Evolutionary conservation across 306 rosid species (phyloP), one percentile per base, ranked within the genome.

Genomic region (Adenanthera pavonina): DNA sequence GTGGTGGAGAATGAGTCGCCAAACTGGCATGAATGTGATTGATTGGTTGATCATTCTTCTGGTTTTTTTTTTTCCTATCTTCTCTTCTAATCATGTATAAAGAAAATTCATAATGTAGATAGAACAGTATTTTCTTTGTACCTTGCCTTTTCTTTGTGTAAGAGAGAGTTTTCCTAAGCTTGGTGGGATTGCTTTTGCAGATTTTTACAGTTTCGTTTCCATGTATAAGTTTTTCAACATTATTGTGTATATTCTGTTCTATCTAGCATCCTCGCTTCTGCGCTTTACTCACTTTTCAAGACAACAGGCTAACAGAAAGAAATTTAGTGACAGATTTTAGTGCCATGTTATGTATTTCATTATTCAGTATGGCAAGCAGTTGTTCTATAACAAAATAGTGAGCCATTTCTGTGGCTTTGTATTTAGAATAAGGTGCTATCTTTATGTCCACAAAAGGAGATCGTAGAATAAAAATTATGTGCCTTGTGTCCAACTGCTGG

Each of bases 11-110:
- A 81, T 77, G 61, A 48, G 70, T 80, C 60, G 76, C n/a, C 38
- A 49, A 54, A 56, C 74, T 71, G 60, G 78, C 68, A 62, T 53
- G 84, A 66, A 84, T 81, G 86, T 81, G 87, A 84, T 84, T 81
- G 82, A 81, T 87, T 78, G 82, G 82, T 81, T 84, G 79, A 53
- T 78, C 51, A 79, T 67, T 81, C 30, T 43, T 81, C 70, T 68
- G 74, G 30, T 25, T 25, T 25, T 69, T 53, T 53, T 47, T 10
- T 44, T 5, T 61, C 12, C 41, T 25, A 47, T 40, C 57, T 52
- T 79, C 46, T 62, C 64, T 48, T 46, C 54, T 67, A 54, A 70
- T 81, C 82, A 69, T 84, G 87, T 84, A 84, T 69, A 19, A 30
- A 60, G 53, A 73, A 77, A 79, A 76, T 17, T 59, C 85, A 72